Base-by-base conservation (phyloP, 768 basidiomycete genomes). In the Atractiella rhizophila region DNA sequence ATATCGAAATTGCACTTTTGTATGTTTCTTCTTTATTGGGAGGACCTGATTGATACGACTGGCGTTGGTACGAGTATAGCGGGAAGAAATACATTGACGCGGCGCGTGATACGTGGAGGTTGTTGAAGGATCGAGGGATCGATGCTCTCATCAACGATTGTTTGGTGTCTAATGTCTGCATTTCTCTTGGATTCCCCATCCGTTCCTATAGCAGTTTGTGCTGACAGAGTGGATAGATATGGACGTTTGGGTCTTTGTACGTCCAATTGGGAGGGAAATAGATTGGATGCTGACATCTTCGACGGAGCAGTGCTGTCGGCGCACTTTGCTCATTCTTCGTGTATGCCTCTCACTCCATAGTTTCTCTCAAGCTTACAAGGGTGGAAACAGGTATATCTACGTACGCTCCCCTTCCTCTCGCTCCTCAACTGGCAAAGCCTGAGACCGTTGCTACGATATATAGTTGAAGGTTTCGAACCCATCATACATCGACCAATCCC, bases 111-210 rank as follows among this genome's bases (percentile, higher is more conserved):
- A 47, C 52, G 2, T 53, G 50, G 52, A 37, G 41, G 12, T 21
- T 55, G 26, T 51, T 55, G 45, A 45, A 44, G 36, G 48, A 53
- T 31, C 44, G 51, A 1, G 54, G 54, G 25, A 50, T 55, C 33
- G 42, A 44, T n/a, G 52, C 50, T 0, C 38, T 55, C 2, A 45
- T 55, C 39, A 55, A 55, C 47, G 51, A 51, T 40, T 51, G 16
- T 26, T 44, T 53, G 23, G 44, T 53, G 46, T 43, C 42, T 44
- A 53, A 46, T 35, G 47, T 51, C 44, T 54, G 53, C 51, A 43
- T 44, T 30, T 41, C n/a, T n/a, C n/a, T n/a, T n/a, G n/a, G n/a
- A n/a, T n/a, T n/a, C n/a, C n/a, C n/a, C n/a, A n/a, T n/a, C 25
- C 35, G 39, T 25, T 37, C 31, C 21, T 37, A 13, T 11, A n/a